Percentiles rank a stretch among this genome's conserved stretches.
Evolutionary conservation across 2,329 filamentous ascomycete species (phyloP).

Genomic region (Mycosphaerelloides madeirae): DNA sequence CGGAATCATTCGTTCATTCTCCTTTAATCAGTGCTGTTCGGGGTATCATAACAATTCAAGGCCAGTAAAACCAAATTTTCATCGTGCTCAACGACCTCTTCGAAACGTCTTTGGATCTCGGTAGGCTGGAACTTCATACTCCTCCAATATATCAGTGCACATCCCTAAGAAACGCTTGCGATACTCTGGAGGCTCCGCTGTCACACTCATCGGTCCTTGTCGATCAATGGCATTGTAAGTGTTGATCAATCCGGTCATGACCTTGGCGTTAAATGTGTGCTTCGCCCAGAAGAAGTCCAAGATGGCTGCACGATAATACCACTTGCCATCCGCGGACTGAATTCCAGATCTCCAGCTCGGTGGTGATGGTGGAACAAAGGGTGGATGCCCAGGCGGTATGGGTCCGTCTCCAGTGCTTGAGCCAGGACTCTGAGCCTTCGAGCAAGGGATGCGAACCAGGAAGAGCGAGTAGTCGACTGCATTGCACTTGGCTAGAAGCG

Average conservation of each 20-base stretch:
- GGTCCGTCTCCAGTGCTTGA: not conserved
- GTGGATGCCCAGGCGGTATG: conserved; percentile 13
- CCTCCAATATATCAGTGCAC: conserved; percentile 45
- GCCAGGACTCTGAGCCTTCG: conserved; percentile 4
- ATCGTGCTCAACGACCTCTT: too few relatives aligned
- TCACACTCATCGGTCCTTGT: conserved; percentile 70
- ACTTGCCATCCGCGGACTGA: conserved; percentile 57
- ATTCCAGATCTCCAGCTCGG: conserved; percentile 59
- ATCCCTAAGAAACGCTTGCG: conserved; percentile 52
- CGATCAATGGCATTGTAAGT: conserved; percentile 54
- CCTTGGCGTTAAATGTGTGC: conserved; percentile 61
- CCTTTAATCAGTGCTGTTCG: too few relatives aligned
- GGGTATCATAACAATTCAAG: too few relatives aligned
- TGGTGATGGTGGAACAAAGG: conserved; percentile 27
- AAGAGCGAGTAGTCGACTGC: conserved; percentile 74
- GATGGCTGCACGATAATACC: conserved; percentile 62
- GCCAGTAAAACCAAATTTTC: too few relatives aligned
- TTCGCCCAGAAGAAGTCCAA: conserved; percentile 78
- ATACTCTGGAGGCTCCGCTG: conserved; percentile 65
- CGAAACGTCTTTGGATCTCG: too few relatives aligned
- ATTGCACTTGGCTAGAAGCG: conserved; percentile 57
- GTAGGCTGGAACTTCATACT: not conserved
- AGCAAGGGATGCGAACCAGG: conserved; percentile 54
- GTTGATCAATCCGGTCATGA: conserved; percentile 60
- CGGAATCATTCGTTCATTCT: too few relatives aligned